Evolutionary conservation across 2,329 filamentous ascomycete species (phyloP), one percentile per base, ranked within the genome.

Genomic region (Hymenoscyphus repandus): DNA sequence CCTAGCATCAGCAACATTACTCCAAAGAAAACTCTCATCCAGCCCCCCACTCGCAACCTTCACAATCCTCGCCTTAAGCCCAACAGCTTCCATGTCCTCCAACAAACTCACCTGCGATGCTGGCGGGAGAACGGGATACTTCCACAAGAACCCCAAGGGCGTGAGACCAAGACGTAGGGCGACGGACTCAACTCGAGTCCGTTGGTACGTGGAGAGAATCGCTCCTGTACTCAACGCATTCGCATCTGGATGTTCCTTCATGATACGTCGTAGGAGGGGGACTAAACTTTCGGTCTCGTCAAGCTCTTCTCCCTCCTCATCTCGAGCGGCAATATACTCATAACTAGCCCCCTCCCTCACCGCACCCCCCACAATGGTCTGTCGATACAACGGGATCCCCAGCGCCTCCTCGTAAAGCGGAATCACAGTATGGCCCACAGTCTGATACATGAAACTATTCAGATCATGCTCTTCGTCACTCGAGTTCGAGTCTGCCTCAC

Each of bases 361-460:
- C 1, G 89, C 86, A 5, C 71, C 73, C 37, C 92, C 93, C 1
- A 69, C 66, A 59, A 97, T 96, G 47, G 82, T 74, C 60, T 85
- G 80, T 17, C 93, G 84, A 69, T 93, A 96, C 1, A 99, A 76
- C 20, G 92, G 92, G 32, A 97, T 75, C 0, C 78, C 82, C 1
- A 96, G 83, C 32, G 89, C 90, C 43, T 79, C 69, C 53, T 85
- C 83, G 66, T 96, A 97, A 13, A 96, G 77, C 2, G 91, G 90
- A 51, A 97, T 85, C 15, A 96, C 74, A 51, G 82, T 78, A 69
- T 97, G 90, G 11, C 93, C 93, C 53, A 96, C 88, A 2, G 93
- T 99, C 74, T 99, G 93, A 74, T 97, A 99, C 93, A 99, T 99
- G 82, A 93, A 97, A 72, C 91, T 96, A 70, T 99, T 90, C 61